A percentile compares a stretch with the other conserved stretches of the same genome.
phyloP scores from a whole-genome alignment of 441 rosid genomes.

The Jatropha podagrica region DNA sequence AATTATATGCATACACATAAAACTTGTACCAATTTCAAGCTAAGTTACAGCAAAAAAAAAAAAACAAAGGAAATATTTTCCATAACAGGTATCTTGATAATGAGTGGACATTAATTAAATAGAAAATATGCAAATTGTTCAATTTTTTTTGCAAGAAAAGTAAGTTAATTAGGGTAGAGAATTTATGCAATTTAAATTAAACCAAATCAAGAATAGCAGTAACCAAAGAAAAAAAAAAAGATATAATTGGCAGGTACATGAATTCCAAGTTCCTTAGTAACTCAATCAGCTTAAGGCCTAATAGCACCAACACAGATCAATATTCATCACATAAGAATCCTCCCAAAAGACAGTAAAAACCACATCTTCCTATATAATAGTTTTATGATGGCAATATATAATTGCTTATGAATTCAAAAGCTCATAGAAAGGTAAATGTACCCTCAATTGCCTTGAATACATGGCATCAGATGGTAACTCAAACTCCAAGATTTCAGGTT shows the following conservation, averaged over 20 bases:
- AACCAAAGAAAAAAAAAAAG: background rate
- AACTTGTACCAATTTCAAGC: background rate
- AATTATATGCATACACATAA: background rate
- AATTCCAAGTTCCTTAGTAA: background rate
- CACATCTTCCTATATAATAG: background rate
- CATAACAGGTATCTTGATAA: background rate
- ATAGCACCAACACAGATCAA: background rate
- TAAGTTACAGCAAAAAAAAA: background rate
- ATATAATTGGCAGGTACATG: background rate
- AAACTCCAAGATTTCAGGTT: slow-evolving; percentile 57
- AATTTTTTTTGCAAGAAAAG: too few relatives aligned
- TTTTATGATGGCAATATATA: background rate
- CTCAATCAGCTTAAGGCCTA: background rate
- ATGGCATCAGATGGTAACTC: slow-evolving; percentile 44
- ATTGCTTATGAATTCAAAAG: background rate
- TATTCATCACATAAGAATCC: background rate
- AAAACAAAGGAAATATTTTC: background rate
- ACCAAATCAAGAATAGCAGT: background rate
- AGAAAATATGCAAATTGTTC: background rate
- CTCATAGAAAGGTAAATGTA: slow-evolving; percentile 25
- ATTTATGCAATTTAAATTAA: background rate
- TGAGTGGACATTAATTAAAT: background rate
- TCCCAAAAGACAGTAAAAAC: background rate
- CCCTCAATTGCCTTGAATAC: slow-evolving; percentile 45
- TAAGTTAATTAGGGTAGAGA: background rate